Percentiles rank a stretch among this genome's conserved stretches.
These are phyloP conservation scores for Annona squamosa DNA, from an alignment of 164 flowering plant genomes.

Conservation along the genomic window DNA sequence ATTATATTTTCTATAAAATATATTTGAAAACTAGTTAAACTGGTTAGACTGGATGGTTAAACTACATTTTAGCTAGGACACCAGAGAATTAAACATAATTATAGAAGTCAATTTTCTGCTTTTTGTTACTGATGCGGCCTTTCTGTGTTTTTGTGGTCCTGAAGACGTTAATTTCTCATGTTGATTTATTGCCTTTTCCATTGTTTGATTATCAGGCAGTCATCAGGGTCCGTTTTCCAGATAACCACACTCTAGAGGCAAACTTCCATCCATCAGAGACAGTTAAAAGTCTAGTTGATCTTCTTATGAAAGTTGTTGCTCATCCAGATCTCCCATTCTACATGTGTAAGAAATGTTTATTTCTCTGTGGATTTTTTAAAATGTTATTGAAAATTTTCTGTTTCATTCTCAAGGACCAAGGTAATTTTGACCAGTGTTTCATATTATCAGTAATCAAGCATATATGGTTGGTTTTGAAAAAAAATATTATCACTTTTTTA, in stretches of 20 bases:
- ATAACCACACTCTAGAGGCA: conserved; percentile 69
- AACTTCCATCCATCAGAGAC: conserved; percentile 84
- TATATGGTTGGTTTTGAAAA: too few relatives aligned
- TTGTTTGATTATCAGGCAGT: conserved; percentile 33
- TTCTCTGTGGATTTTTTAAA: neutral
- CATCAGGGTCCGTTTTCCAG: conserved; percentile 88
- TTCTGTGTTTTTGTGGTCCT: neutral
- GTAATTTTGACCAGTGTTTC: too few relatives aligned
- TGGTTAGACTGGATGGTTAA: too few relatives aligned
- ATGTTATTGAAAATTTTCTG: neutral
- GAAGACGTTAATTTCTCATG: neutral
- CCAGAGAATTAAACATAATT: too few relatives aligned
- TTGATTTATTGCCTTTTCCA: conserved; percentile 1
- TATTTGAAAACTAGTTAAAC: too few relatives aligned
- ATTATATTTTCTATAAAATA: too few relatives aligned
- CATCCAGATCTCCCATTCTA: conserved; percentile 76
- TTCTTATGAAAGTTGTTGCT: conserved; percentile 57
- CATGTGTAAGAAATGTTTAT: conserved; percentile 43
- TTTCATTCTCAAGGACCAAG: neutral
- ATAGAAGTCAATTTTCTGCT: too few relatives aligned
- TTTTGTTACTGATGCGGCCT: too few relatives aligned
- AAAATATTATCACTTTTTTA: too few relatives aligned
- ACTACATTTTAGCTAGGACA: too few relatives aligned
- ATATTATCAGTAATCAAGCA: too few relatives aligned
- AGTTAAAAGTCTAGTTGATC: conserved; percentile 59